These are phyloP conservation scores for Yamadazyma diddensiae DNA, from an alignment of 1,139 yeast genomes.

Conservation along the genomic window DNA sequence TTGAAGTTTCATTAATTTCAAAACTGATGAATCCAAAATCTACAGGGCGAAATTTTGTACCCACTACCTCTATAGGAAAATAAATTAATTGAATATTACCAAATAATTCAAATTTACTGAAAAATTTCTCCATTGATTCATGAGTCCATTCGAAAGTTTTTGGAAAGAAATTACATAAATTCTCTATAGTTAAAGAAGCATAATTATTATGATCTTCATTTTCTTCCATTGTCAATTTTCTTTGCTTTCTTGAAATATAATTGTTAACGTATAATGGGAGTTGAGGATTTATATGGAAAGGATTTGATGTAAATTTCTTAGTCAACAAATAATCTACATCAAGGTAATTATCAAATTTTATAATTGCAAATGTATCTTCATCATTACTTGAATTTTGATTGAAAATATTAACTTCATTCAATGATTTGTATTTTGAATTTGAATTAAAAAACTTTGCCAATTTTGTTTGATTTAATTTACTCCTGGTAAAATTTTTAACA, in stretches of 20 bases:
- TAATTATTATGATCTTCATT: constrained; percentile 22
- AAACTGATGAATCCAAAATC: constrained; percentile 35
- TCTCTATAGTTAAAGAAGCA: constrained; percentile 43
- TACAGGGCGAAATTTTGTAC: constrained; percentile 18
- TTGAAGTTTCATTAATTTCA: constrained; percentile 15
- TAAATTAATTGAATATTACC: constrained; percentile 43
- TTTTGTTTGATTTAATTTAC: constrained; percentile 17
- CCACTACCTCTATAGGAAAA: constrained; percentile 29
- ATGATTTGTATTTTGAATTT: constrained; percentile 24
- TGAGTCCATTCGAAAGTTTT: constrained; percentile 14
- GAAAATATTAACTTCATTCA: constrained; percentile 29
- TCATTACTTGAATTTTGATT: constrained; percentile 12
- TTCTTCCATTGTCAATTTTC: constrained; percentile 16
- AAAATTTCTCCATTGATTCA: constrained; percentile 20
- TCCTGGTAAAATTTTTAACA: constrained; percentile 42
- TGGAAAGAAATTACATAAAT: constrained; percentile 33
- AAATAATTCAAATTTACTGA: constrained; percentile 33
- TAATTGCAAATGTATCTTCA: constrained; percentile 31
- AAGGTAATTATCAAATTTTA: constrained; percentile 34
- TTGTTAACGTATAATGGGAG: constrained; percentile 26
- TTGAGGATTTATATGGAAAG: constrained; percentile 29
- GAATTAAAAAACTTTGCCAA: constrained; percentile 25
- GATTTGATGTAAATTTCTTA: constrained; percentile 20
- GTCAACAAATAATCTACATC: constrained; percentile 33
- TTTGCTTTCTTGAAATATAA: constrained; percentile 28